Percentiles rank a stretch among this genome's conserved stretches.
Evolutionary conservation across 768 basidiomycete genomes (phyloP).

Genomic region (Suillus occidentalis): DNA sequence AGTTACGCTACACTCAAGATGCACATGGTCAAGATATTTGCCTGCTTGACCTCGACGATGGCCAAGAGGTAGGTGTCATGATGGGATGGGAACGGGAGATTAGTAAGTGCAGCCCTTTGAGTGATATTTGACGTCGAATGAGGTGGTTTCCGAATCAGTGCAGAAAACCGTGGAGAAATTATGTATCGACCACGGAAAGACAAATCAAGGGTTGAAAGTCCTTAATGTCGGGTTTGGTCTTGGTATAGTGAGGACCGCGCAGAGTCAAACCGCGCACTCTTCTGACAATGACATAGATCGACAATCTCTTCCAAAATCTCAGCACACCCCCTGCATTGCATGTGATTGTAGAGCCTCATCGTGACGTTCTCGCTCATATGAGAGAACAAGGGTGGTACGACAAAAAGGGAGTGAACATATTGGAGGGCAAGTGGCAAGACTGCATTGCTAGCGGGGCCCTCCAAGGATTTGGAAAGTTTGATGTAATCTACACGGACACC

Average conservation of each 20-base stretch:
- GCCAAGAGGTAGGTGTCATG: conserved; percentile 93
- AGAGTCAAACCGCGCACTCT: conserved; percentile 4
- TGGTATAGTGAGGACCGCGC: conserved; percentile 64
- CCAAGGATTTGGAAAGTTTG: conserved; percentile 72
- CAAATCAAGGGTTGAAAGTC: conserved; percentile 52
- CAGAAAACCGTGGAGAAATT: conserved; percentile 69
- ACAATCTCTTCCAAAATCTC: conserved; percentile 72
- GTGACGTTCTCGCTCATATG: conserved; percentile 86
- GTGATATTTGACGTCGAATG: conserved; percentile 16
- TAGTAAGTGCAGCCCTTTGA: conserved; percentile 44
- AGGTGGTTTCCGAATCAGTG: conserved; percentile 49
- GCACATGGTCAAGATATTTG: conserved; percentile 82
- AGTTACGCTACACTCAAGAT: conserved; percentile 68
- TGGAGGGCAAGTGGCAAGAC: conserved; percentile 96
- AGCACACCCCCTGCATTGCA: conserved; percentile 64
- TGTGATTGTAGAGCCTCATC: conserved; percentile 93
- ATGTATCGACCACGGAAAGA: conserved; percentile 51
- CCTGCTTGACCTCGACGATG: conserved; percentile 56
- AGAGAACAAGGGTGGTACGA: conserved; percentile 73
- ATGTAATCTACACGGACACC: conserved; percentile 89
- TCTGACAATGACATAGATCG: conserved; percentile 56
- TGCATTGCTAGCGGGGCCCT: conserved; percentile 61
- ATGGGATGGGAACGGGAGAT: conserved; percentile 97
- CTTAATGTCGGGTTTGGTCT: conserved; percentile 94
- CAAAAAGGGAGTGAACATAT: conserved; percentile 71